Evolutionary conservation across 345 rosid genomes (phyloP).

Genomic region (Atalantia buxifolia): DNA sequence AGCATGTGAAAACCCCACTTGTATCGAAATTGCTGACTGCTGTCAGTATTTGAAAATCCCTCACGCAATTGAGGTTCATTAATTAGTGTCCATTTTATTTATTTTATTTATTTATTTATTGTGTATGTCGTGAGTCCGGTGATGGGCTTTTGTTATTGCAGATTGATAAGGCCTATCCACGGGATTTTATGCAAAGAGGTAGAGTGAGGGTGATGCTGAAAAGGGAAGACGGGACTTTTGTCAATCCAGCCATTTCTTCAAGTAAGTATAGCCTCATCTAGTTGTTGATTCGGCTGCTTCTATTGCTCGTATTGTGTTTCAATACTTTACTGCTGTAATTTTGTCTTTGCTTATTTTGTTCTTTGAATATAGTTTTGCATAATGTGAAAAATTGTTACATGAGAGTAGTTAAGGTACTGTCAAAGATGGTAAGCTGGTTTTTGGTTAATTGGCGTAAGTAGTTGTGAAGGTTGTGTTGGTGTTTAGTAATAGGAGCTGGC

Average conservation of each 20-base stretch:
- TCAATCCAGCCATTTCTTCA: conserved; percentile 74
- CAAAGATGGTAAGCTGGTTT: neutral
- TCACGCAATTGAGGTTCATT: conserved; percentile 65
- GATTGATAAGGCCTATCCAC: conserved; percentile 90
- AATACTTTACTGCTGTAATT: neutral
- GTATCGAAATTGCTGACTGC: conserved; percentile 79
- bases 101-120: neutral
- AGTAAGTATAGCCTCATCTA: conserved; percentile 40
- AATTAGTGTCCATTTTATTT: too few relatives aligned
- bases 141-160: conserved; percentile 18
- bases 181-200: conserved; percentile 93
- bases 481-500: neutral
- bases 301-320: neutral
- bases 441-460: neutral
- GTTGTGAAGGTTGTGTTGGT: neutral
- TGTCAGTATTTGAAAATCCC: conserved; percentile 72
- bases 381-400: neutral
- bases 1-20: conserved; percentile 87
- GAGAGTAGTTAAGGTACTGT: neutral
- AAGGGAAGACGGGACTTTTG: conserved; percentile 77
- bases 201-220: conserved; percentile 80
- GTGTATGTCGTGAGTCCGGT: neutral
- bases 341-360: neutral
- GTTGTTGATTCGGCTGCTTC: neutral
- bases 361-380: neutral